phyloP scores from a whole-genome alignment of 306 rosid genomes.

The Trifolium dubium region DNA sequence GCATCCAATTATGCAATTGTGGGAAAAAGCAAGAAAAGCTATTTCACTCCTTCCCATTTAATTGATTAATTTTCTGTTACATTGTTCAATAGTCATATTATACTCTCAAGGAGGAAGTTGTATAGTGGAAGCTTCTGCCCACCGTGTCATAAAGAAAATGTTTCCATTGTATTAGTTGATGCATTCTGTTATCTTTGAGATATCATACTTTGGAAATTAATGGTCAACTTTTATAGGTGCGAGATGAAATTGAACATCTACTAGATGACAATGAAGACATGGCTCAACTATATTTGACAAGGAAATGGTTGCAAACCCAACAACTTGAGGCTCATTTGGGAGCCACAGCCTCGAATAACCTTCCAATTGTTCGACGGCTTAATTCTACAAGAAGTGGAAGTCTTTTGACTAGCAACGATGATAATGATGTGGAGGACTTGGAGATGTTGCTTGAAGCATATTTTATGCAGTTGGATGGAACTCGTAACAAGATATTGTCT shows the following conservation, averaged over 20 bases:
- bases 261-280: conserved; percentile 96
- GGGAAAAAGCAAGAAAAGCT: conserved; percentile 11
- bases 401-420: conserved; percentile 68
- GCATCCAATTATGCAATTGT: neutral
- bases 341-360: conserved; percentile 54
- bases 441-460: conserved; percentile 99
- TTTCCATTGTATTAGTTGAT: conserved; percentile 22
- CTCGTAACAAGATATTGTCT: conserved; percentile 96
- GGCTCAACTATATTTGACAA: conserved; percentile 92
- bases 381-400: conserved; percentile 77
- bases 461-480: conserved; percentile 96
- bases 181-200: conserved; percentile 33
- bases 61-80: conserved; percentile 11
- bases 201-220: conserved; percentile 31
- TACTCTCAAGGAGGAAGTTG: conserved; percentile 15
- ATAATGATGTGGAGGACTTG: conserved; percentile 87
- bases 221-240: conserved; percentile 61
- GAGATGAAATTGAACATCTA: conserved; percentile 94
- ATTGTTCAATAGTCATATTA: conserved; percentile 11
- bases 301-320: conserved; percentile 86
- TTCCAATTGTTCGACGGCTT: conserved; percentile 58
- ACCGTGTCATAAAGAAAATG: neutral
- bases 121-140: neutral
- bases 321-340: conserved; percentile 70
- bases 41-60: conserved; percentile 1